Conservation (phyloP, 192 early-diverging fungal genomes). For the Podila horticola region DNA sequence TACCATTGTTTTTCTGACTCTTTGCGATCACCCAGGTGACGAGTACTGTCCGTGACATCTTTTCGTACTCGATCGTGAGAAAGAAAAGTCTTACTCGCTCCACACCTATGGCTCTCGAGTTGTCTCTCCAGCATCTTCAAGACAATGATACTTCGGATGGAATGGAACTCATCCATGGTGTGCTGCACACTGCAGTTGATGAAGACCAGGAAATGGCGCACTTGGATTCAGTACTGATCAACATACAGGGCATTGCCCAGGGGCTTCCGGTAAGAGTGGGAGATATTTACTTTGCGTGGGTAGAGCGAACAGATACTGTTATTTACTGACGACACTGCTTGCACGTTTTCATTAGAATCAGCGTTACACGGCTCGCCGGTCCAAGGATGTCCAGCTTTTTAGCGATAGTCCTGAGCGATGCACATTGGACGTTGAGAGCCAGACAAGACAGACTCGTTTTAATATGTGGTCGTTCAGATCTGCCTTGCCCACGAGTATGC, state of each 20-base stretch:
- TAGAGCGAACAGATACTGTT: no score
- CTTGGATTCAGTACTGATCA: background rate
- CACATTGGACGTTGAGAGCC: no score
- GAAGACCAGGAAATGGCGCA: background rate
- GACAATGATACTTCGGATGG: background rate
- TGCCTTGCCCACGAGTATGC: background rate
- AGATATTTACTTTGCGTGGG: background rate
- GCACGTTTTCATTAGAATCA: background rate
- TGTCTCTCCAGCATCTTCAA: no score
- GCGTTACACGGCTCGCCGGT: background rate
- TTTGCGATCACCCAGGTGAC: no score
- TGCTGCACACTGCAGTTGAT: background rate
- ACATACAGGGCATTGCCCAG: constrained; percentile 4
- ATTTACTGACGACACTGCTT: background rate
- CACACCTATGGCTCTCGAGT: no score
- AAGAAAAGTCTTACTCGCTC: no score
- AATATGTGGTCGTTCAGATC: no score
- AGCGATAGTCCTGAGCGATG: background rate
- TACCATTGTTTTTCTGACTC: no score
- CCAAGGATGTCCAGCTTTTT: background rate
- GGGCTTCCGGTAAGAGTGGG: background rate
- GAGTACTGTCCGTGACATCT: no score
- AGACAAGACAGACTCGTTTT: no score
- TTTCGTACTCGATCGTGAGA: no score
- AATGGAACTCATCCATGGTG: background rate